Conservation (phyloP, 2,329 filamentous ascomycete species). For the Dichotomopilus funicola region DNA sequence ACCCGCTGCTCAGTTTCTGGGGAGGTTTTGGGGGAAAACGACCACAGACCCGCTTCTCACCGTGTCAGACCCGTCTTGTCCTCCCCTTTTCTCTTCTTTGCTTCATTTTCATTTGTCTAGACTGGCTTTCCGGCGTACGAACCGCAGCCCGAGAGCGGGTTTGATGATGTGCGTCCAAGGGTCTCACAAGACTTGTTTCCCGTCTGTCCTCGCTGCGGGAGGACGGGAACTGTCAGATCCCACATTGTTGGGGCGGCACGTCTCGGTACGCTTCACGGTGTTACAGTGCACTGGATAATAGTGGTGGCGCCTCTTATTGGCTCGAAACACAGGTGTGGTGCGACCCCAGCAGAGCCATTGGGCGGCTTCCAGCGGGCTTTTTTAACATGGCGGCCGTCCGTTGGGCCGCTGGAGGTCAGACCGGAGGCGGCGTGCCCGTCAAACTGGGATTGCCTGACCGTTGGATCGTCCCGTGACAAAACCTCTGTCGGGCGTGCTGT, state of each 20-base stretch:
- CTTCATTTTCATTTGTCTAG: too few relatives aligned
- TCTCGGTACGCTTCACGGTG: constrained; percentile 13
- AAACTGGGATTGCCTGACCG: constrained; percentile 11
- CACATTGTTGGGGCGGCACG: constrained; percentile 17
- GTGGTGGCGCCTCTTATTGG: constrained; percentile 11
- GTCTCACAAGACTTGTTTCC: constrained; percentile 18
- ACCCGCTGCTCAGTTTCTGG: too few relatives aligned
- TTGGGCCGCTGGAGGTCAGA: constrained; percentile 6
- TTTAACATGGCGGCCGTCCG: constrained; percentile 3
- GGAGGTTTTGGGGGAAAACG: too few relatives aligned
- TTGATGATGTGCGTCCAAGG: constrained; percentile 10
- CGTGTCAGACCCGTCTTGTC: too few relatives aligned
- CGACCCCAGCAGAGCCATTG: constrained; percentile 11
- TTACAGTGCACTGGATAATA: constrained; percentile 14
- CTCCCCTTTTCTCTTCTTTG: too few relatives aligned
- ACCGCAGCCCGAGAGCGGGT: background rate
- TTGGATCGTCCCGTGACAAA: constrained; percentile 5
- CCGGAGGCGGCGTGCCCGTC: constrained; percentile 7
- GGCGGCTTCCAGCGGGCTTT: constrained; percentile 11
- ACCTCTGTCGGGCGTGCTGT: background rate
- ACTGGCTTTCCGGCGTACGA: too few relatives aligned
- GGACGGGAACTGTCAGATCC: constrained; percentile 20
- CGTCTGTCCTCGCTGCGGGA: constrained; percentile 15
- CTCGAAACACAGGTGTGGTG: constrained; percentile 8
- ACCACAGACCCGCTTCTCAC: too few relatives aligned